A percentile compares a stretch with the other conserved stretches of the same genome.
Evolutionary conservation across 2,329 filamentous ascomycete species (phyloP).

Genomic region (Elsinoe perseae): DNA sequence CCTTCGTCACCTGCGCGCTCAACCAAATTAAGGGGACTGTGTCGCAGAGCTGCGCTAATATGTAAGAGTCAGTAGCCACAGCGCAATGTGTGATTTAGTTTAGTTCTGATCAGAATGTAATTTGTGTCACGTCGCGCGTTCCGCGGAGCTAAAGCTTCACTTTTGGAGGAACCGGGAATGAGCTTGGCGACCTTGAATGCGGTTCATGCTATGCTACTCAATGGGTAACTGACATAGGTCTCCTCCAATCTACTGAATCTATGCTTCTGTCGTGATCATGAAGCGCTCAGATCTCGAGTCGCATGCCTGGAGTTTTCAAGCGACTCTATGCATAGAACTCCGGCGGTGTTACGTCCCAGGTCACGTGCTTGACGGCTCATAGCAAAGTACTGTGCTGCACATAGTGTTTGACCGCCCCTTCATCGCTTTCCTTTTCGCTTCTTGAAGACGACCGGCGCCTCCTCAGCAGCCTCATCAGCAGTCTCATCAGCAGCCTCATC

Average conservation of each 20-base stretch:
- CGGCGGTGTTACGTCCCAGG: background rate
- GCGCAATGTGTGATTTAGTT: too few species aligned
- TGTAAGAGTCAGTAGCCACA: too few species aligned
- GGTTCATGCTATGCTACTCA: too few species aligned
- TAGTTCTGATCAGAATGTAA: background rate
- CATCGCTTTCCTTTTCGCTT: constrained; percentile 55
- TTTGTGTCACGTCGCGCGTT: constrained; percentile 1
- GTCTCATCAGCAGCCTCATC: constrained; percentile 32
- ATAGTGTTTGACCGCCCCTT: constrained; percentile 12
- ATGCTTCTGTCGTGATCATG: too few species aligned
- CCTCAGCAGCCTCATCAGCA: constrained; percentile 27
- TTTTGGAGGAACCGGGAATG: background rate
- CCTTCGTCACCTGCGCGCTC: background rate
- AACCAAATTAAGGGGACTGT: background rate
- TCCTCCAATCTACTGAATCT: too few species aligned
- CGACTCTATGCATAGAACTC: too few species aligned
- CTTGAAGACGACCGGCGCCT: constrained; percentile 62
- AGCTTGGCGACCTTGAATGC: background rate
- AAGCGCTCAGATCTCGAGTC: too few species aligned
- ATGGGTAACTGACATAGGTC: too few species aligned
- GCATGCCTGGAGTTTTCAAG: too few species aligned
- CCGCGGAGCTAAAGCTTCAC: constrained; percentile 4
- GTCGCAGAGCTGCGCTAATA: background rate
- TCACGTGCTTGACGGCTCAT: too few species aligned
- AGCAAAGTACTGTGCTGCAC: background rate